These are phyloP conservation scores for Entomortierella lignicola DNA, from an alignment of 192 early-diverging fungal genomes.

Conservation along the genomic window DNA sequence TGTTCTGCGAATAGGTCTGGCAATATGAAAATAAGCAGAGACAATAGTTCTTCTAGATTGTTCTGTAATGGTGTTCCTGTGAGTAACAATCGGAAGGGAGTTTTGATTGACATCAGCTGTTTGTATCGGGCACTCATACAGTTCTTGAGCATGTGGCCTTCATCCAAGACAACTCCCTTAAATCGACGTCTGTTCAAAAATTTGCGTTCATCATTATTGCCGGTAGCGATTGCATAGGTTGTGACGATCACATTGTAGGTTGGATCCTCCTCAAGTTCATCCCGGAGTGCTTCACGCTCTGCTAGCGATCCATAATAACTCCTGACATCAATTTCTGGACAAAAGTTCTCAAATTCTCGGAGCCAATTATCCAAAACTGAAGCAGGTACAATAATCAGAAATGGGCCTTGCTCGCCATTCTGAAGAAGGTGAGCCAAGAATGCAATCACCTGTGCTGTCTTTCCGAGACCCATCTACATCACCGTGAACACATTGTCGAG, in stretches of 20 bases:
- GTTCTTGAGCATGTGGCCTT: conserved; percentile 95
- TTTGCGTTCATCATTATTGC: conserved; percentile 73
- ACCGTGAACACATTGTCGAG: background rate
- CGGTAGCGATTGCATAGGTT: conserved; percentile 83
- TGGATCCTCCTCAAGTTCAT: conserved; percentile 61
- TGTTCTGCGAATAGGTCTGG: conserved; percentile 78
- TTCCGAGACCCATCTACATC: conserved; percentile 89
- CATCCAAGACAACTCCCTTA: conserved; percentile 84
- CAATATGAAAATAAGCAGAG: conserved; percentile 88
- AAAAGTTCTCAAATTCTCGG: conserved; percentile 83
- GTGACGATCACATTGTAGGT: conserved; percentile 79
- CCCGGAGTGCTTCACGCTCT: conserved; percentile 66
- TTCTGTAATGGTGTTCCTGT: conserved; percentile 92
- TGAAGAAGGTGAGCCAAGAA: conserved; percentile 74
- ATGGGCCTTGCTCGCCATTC: conserved; percentile 68
- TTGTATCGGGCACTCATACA: conserved; percentile 82
- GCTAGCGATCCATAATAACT: conserved; percentile 71
- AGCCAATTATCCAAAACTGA: conserved; percentile 94
- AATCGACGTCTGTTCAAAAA: conserved; percentile 77
- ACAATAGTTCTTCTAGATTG: conserved; percentile 88
- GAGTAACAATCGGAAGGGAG: conserved; percentile 73
- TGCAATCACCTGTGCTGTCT: conserved; percentile 91
- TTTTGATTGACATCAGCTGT: conserved; percentile 71
- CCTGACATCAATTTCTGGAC: conserved; percentile 67
- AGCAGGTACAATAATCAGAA: conserved; percentile 86